These are phyloP conservation scores for Pancytospora epiphaga DNA, from an alignment of 371 early-diverging fungal genomes.

Conservation along the genomic window DNA sequence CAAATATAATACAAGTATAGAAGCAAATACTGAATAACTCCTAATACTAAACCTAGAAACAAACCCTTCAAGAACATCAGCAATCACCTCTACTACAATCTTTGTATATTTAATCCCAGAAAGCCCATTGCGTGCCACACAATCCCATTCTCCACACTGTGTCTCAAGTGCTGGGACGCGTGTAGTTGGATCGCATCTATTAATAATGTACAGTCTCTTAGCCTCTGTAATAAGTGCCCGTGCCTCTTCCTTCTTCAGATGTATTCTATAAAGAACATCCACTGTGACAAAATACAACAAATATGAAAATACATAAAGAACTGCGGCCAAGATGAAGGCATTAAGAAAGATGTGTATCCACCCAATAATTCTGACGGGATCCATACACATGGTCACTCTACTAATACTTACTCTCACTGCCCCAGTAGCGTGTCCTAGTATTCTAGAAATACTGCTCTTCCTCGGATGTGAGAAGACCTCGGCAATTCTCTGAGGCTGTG, in stretches of 20 bases:
- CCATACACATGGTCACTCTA: too few relatives aligned
- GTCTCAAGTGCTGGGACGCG: slow-evolving; percentile 70
- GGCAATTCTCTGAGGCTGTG: too few relatives aligned
- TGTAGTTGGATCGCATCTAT: slow-evolving; percentile 66
- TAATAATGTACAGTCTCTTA: slow-evolving; percentile 65
- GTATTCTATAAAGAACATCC: slow-evolving; percentile 49
- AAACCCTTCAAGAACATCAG: slow-evolving; percentile 56
- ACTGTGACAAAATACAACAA: slow-evolving; percentile 42
- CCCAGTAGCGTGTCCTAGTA: too few relatives aligned
- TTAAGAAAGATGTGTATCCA: slow-evolving; percentile 49
- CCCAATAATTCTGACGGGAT: slow-evolving; percentile 29
- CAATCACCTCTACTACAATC: slow-evolving; percentile 52
- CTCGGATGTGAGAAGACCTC: too few relatives aligned
- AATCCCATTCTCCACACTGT: slow-evolving; percentile 69
- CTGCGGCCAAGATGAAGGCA: slow-evolving; percentile 27
- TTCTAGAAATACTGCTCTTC: too few relatives aligned
- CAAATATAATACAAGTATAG: slow-evolving; percentile 43
- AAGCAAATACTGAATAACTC: slow-evolving; percentile 6
- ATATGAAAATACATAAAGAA: slow-evolving; percentile 36
- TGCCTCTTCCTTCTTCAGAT: slow-evolving; percentile 18
- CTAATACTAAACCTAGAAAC: slow-evolving; percentile 44
- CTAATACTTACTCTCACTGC: too few relatives aligned
- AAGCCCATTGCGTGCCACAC: slow-evolving; percentile 65
- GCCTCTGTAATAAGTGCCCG: slow-evolving; percentile 62
- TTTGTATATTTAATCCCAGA: slow-evolving; percentile 48